Percentiles rank a stretch among this genome's conserved stretches.
Evolutionary conservation across 75 land plant genomes (phyloP).

Genomic region (Picea glauca): DNA sequence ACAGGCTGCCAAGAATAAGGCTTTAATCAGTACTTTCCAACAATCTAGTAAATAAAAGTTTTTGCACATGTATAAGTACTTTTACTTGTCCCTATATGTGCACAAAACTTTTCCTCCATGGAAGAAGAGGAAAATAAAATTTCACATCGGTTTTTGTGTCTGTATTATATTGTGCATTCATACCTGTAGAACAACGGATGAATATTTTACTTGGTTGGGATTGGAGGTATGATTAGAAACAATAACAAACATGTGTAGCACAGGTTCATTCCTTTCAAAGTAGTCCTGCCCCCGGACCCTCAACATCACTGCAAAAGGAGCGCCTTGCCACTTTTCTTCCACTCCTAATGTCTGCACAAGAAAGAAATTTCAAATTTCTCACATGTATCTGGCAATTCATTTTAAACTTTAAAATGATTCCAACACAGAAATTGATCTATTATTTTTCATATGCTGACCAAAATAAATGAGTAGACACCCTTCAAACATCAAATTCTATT

Average conservation of each 20-base stretch:
- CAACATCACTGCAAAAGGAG: constrained; percentile 76
- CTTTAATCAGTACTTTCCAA: background rate
- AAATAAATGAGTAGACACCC: background rate
- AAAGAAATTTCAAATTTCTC: background rate
- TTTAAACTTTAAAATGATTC: background rate
- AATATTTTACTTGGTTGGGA: constrained; percentile 68
- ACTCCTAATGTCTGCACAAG: constrained; percentile 57
- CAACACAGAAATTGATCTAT: background rate
- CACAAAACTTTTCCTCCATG: background rate
- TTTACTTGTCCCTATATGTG: background rate
- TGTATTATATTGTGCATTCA: background rate
- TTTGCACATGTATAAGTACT: background rate
- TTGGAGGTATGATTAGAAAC: constrained; percentile 42
- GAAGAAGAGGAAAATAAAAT: background rate
- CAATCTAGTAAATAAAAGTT: background rate
- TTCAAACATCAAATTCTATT: background rate
- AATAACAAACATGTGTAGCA: constrained; percentile 44
- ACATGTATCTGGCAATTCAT: background rate
- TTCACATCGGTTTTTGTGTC: background rate
- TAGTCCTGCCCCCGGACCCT: constrained; percentile 46
- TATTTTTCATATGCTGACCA: background rate
- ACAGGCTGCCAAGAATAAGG: constrained; percentile 51
- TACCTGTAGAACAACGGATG: constrained; percentile 82
- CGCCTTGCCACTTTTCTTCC: constrained; percentile 85
- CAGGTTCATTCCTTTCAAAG: constrained; percentile 32